Evolutionary conservation across 306 rosid genomes (phyloP), one percentile per base, ranked within the genome.

Genomic region (Ammopiptanthus mongolicus): DNA sequence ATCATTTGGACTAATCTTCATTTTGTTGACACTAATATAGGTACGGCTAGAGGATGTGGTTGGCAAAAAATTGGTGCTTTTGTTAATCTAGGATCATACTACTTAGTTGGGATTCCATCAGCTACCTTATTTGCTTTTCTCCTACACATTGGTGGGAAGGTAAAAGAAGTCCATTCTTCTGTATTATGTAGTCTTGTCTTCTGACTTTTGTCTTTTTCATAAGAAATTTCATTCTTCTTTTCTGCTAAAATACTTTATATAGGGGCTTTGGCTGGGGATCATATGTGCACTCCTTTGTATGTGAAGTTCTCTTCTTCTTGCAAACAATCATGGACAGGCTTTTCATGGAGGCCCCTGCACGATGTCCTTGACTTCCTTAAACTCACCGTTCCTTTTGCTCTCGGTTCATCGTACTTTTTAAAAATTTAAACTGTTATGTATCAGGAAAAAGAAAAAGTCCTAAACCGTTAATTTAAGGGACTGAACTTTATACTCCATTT

Each of bases 231-330:
- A 56, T 18, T 46, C 33, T 64, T 53, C 1, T 21, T 57, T 46
- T 1, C 3, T 9, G 15, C 23, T 55, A 56, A 47, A 13, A 48
- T 14, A 17, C 74, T 44, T 10, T 59, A 51, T 50, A 6, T 11
- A 90, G 94, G 96, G 97, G 63, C 92, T 90, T 33, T 90, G 97
- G 97, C 61, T 84, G 53, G 97, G 97, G 18, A 84, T 90, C 69
- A 77, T 92, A 69, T 86, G 84, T 37, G 96, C 94, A 31, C 90
- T 92, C 2, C 63, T 11, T 75, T 88, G 21, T 90, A 88, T 79
- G 85, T 90, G 25, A 86, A 66, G 82, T 84, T 84, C 65, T 88
- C 91, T 63, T 28, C 91, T n/a, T 58, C 87, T 5, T 90, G 96
- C 44, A 56, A 76, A 6, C 44, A 28, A 22, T 55, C 88, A 56